Percentiles rank a stretch among this genome's conserved stretches.
These are phyloP conservation scores for Clarireedia hainanense DNA, from an alignment of 2,329 filamentous ascomycete species.

Conservation along the genomic window DNA sequence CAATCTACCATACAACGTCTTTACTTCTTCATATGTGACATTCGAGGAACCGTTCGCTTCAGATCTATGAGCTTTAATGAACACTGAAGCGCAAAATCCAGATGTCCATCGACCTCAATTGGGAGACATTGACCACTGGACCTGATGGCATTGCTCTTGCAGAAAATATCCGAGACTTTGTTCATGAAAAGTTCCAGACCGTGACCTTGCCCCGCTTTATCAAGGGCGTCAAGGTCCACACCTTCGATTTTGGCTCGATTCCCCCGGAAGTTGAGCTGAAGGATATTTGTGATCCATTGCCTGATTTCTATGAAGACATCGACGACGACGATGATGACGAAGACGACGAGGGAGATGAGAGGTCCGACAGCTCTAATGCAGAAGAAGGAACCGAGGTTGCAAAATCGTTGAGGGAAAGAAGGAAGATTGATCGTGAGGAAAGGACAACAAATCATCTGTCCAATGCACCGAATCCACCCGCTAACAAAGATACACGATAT, in stretches of 20 bases:
- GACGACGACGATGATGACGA: conserved; percentile 56
- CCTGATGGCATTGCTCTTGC: conserved; percentile 80
- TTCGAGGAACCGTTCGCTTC: neutral
- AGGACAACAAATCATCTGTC: conserved; percentile 26
- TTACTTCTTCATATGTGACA: neutral
- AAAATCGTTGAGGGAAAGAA: conserved; percentile 28
- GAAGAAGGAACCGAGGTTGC: conserved; percentile 12
- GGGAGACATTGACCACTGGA: conserved; percentile 85
- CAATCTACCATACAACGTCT: neutral
- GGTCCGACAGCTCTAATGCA: conserved; percentile 12
- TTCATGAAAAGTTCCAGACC: conserved; percentile 92
- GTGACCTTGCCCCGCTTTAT: conserved; percentile 91
- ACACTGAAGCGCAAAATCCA: conserved; percentile 4
- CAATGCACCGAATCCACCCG: conserved; percentile 18
- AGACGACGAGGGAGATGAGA: conserved; percentile 38
- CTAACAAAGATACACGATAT: conserved; percentile 36
- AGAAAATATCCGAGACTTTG: conserved; percentile 81
- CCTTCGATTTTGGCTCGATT: conserved; percentile 83
- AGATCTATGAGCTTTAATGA: neutral
- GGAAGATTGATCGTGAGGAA: conserved; percentile 29
- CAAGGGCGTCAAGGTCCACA: conserved; percentile 87
- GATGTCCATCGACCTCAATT: conserved; percentile 98
- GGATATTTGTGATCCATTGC: conserved; percentile 90
- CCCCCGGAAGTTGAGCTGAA: conserved; percentile 85
- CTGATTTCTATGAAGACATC: conserved; percentile 91